phyloP scores from a whole-genome alignment of 441 rosid species.

The Adansonia grandidieri region DNA sequence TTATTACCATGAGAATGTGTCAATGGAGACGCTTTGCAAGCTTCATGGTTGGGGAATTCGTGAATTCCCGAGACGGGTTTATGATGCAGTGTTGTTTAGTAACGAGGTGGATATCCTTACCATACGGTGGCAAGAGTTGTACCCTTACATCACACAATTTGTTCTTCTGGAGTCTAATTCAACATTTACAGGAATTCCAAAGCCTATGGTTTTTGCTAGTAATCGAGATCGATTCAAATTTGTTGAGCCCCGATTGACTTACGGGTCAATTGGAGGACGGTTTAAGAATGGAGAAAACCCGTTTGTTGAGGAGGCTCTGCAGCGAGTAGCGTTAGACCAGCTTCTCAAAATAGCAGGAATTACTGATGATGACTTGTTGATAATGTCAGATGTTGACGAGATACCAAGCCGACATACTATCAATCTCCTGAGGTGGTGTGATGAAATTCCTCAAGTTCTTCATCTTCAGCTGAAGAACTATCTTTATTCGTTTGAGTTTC shows the following conservation, averaged over 20 bases:
- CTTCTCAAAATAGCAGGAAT: conserved; percentile 84
- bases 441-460: conserved; percentile 69
- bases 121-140: conserved; percentile 78
- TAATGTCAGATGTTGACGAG: conserved; percentile 97
- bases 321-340: conserved; percentile 79
- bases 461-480: conserved; percentile 85
- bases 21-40: conserved; percentile 77
- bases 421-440: conserved; percentile 92
- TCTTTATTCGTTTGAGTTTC: conserved; percentile 88
- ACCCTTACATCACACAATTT: conserved; percentile 82
- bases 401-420: conserved; percentile 91
- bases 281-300: conserved; percentile 85
- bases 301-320: conserved; percentile 84
- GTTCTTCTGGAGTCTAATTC: conserved; percentile 87
- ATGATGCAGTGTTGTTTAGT: conserved; percentile 84
- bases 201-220: conserved; percentile 65
- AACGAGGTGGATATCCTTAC: conserved; percentile 80
- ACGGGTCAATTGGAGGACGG: conserved; percentile 77
- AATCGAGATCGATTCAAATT: conserved; percentile 71
- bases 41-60: conserved; percentile 90
- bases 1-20: conserved; percentile 73
- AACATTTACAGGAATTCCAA: conserved; percentile 73
- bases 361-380: conserved; percentile 83
- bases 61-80: conserved; percentile 84
- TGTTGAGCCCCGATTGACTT: conserved; percentile 77